These are phyloP conservation scores for Deinandra increscens DNA, from an alignment of 129 eudicot species.

Conservation along the genomic window DNA sequence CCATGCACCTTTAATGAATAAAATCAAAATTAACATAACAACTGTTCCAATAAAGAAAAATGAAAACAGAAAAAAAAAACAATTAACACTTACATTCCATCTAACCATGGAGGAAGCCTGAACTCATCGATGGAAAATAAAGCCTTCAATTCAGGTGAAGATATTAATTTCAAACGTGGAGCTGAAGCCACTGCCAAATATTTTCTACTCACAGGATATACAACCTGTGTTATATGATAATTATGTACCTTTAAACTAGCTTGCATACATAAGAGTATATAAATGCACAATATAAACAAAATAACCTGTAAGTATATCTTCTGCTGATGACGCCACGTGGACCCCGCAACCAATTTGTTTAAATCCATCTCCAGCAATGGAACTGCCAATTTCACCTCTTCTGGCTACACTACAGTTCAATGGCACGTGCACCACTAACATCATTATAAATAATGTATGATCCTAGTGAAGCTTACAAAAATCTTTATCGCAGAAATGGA, in stretches of 20 bases:
- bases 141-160: constrained; percentile 74
- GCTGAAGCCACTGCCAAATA: constrained; percentile 50
- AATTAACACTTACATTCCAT: constrained; percentile 65
- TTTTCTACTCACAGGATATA: constrained; percentile 76
- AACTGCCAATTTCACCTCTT: constrained; percentile 90
- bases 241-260: not conserved
- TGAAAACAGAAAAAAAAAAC: not conserved
- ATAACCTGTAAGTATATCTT: constrained; percentile 83
- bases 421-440: constrained; percentile 38
- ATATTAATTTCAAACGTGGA: constrained; percentile 80
- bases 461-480: constrained; percentile 5
- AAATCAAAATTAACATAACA: constrained; percentile 11
- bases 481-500: not conserved
- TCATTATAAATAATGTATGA: constrained; percentile 27
- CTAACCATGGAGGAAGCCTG: constrained; percentile 88
- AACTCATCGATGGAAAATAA: constrained; percentile 78
- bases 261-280: constrained; percentile 5
- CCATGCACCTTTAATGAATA: constrained; percentile 76
- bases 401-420: constrained; percentile 67
- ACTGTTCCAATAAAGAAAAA: not conserved
- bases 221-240: constrained; percentile 44
- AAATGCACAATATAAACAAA: not conserved
- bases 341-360: constrained; percentile 66
- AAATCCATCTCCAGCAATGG: constrained; percentile 77
- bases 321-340: constrained; percentile 76